Percentiles rank a stretch among this genome's conserved stretches.
Evolutionary conservation across 306 rosid species (phyloP).

Genomic region (Vachellia collinsii): DNA sequence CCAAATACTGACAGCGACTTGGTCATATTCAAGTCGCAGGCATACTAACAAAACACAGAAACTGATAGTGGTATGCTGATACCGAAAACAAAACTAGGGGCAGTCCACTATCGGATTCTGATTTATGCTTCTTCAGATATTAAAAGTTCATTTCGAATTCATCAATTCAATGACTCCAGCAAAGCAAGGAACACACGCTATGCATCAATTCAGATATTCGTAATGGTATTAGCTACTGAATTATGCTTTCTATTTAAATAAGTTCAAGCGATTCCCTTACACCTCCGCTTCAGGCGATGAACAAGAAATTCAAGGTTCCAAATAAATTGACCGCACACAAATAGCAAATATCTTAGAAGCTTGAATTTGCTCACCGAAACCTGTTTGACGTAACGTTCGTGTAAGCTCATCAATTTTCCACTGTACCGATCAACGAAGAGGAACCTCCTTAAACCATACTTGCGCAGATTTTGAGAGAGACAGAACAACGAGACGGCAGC

Average conservation of each 20-base stretch:
- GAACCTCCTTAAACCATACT: constrained; percentile 69
- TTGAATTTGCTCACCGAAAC: constrained; percentile 52
- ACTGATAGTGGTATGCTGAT: neutral
- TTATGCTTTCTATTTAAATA: neutral
- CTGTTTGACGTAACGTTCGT: constrained; percentile 58
- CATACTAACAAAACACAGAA: neutral
- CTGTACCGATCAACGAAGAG: constrained; percentile 68
- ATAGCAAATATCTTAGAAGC: neutral
- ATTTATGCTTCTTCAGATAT: neutral
- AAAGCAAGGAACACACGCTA: neutral
- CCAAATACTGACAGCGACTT: neutral
- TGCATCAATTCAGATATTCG: neutral
- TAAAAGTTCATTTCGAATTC: constrained; percentile 1
- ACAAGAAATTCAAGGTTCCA: neutral
- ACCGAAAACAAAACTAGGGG: neutral
- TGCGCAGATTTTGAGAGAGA: constrained; percentile 60
- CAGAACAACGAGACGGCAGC: constrained; percentile 81
- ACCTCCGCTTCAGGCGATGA: neutral
- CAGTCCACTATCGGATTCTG: neutral
- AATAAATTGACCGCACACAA: neutral
- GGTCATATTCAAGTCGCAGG: constrained; percentile 8
- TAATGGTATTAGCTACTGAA: neutral
- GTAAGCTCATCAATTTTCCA: constrained; percentile 56
- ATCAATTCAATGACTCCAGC: neutral
- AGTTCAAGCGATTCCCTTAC: neutral